A percentile compares a stretch with the other conserved stretches of the same genome.
These are phyloP conservation scores for Trametes coccinea DNA, from an alignment of 768 basidiomycete species.

Conservation along the genomic window DNA sequence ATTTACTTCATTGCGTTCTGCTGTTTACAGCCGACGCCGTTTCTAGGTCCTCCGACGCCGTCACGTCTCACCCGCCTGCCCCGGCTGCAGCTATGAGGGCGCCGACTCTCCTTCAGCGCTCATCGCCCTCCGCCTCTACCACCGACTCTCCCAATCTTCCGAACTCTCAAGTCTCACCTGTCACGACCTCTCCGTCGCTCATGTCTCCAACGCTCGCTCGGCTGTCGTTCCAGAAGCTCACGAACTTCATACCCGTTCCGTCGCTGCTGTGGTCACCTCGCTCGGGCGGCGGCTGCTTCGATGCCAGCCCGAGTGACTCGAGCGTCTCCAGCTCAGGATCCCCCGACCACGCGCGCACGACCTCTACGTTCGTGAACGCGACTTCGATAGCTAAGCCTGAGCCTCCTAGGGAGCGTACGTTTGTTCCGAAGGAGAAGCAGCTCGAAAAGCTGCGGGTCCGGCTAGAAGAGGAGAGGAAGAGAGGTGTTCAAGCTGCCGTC, in stretches of 20 bases:
- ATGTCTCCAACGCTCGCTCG: conserved; percentile 57
- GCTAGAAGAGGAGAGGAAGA: conserved; percentile 43
- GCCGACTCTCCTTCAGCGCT: conserved; percentile 33
- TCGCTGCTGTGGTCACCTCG: conserved; percentile 40
- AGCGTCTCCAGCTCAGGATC: conserved; percentile 14
- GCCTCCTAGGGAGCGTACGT: conserved; percentile 35
- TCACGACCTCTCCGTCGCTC: conserved; percentile 45
- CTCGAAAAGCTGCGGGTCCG: conserved; percentile 60
- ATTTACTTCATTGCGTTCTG: conserved; percentile 10
- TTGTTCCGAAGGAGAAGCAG: conserved; percentile 66
- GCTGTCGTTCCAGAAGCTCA: conserved; percentile 59
- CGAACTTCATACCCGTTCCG: conserved; percentile 55
- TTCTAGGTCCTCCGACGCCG: conserved; percentile 15
- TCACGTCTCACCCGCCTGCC: conserved; percentile 17
- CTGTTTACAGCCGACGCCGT: conserved; percentile 22
- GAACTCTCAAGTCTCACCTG: conserved; percentile 33
- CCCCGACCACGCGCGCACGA: conserved; percentile 5
- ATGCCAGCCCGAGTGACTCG: conserved; percentile 26
- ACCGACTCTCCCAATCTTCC: conserved; percentile 22
- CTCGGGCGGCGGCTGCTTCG: conserved; percentile 16
- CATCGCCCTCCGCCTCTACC: conserved; percentile 6
- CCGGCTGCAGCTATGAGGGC: conserved; percentile 41
- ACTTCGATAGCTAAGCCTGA: conserved; percentile 2
- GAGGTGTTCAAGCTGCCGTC: conserved; percentile 4
- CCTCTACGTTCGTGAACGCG: conserved; percentile 19